phyloP scores from a whole-genome alignment of 2,329 filamentous ascomycete genomes.

The Claviceps africana region DNA sequence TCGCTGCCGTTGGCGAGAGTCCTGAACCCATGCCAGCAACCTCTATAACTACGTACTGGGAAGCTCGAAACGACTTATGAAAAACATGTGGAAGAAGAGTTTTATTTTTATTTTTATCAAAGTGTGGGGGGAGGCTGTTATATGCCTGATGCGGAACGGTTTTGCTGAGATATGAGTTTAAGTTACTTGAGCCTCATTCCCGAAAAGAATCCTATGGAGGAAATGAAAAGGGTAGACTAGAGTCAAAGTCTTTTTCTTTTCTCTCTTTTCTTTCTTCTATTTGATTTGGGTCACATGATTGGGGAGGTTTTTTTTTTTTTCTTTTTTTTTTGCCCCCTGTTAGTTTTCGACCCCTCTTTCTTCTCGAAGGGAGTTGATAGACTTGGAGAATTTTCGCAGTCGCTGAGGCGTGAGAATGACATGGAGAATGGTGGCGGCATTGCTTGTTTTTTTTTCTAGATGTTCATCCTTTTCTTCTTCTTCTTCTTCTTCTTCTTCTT shows the following conservation, averaged over 20 bases:
- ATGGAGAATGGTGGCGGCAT: background rate
- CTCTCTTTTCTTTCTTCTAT: background rate
- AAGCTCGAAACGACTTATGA: conserved; percentile 16
- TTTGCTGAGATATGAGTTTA: background rate
- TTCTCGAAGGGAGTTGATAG: no score
- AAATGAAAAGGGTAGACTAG: background rate
- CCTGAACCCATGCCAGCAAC: conserved; percentile 19
- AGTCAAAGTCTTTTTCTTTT: background rate
- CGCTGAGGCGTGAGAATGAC: background rate
- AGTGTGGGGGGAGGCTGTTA: background rate
- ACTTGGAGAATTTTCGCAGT: background rate
- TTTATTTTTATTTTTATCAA: background rate
- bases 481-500: no score
- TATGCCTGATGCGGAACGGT: background rate
- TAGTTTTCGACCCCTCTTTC: no score
- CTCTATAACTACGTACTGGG: conserved; percentile 21
- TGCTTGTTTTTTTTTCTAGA: background rate
- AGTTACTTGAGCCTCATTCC: background rate
- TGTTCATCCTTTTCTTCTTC: no score
- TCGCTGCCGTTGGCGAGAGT: conserved; percentile 22
- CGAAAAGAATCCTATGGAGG: background rate
- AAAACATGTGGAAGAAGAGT: background rate
- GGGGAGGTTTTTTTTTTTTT: background rate
- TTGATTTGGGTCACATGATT: background rate
- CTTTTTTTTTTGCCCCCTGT: no score